These are phyloP conservation scores for Fusarium dlaminii DNA, from an alignment of 2,329 filamentous ascomycete species.

Conservation along the genomic window DNA sequence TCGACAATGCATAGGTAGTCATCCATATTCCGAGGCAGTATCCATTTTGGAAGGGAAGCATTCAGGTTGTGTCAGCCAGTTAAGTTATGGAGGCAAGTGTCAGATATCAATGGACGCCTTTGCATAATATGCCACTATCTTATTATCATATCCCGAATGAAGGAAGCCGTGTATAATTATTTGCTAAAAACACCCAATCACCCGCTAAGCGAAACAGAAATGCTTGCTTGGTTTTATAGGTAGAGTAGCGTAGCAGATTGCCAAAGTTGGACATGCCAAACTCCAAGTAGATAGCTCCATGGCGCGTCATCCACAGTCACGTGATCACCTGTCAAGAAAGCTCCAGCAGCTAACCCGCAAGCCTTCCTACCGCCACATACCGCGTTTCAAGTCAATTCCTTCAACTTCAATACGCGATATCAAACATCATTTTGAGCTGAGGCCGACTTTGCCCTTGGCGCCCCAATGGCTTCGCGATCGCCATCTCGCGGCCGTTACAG, in stretches of 20 bases:
- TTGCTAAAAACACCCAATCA: neutral
- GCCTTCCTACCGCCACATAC: constrained; percentile 1
- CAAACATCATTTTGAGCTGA: neutral
- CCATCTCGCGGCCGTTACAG: constrained; percentile 47
- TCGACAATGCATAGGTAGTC: neutral
- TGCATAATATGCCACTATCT: neutral
- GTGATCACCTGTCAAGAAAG: constrained; percentile 34
- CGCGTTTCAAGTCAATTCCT: constrained; percentile 11
- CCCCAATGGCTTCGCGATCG: constrained; percentile 45
- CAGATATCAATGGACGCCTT: neutral
- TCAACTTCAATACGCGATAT: constrained; percentile 15
- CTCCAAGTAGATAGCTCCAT: neutral
- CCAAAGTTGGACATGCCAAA: neutral
- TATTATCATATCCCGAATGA: neutral
- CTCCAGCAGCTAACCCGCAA: constrained; percentile 3
- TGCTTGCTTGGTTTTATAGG: neutral
- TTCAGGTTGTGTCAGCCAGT: neutral
- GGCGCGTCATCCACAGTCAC: constrained; percentile 14
- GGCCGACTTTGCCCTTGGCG: neutral
- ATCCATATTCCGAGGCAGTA: neutral
- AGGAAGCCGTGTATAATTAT: neutral
- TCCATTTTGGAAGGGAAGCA: neutral
- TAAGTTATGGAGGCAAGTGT: neutral
- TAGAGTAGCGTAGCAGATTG: neutral
- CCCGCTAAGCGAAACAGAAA: neutral